Base-by-base conservation (phyloP, 1,139 yeast species). In the Geotrichum fermentans region DNA sequence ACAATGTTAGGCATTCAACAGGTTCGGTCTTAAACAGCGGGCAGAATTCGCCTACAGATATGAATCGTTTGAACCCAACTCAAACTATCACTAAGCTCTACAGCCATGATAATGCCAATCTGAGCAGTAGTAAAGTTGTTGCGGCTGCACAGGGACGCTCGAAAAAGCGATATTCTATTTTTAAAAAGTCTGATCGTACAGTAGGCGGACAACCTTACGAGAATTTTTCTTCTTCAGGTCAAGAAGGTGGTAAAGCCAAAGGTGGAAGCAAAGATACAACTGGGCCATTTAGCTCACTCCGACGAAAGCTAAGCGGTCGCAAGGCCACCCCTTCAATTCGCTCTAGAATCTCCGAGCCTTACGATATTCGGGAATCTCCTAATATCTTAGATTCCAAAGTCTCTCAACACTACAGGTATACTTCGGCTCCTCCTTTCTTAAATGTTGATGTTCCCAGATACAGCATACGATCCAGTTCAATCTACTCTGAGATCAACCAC, bases 401-500 rank as follows among this genome's bases (percentile, higher is more conserved):
- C 13, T 6, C 17, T 3, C 20, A 22, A 24, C 18, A 17, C 11
- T 40, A 45, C 22, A 37, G 40, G 26, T 45, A 39, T 20, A 32
- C 36, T 21, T 35, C 46, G 2, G 37, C 26, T 11, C 52, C 52
- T 20, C 52, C 52, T 4, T 40, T 50, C 2, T 14, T 50, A 17
- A 39, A 50, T n/a, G 32, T 50, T n/a, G 50, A 50, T 2, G 26
- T 50, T 2, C 50, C 52, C 1, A 37, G 29, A 16, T 24, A 16
- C 10, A 46, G 50, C n/a, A 18, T 50, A 3, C 17, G 50, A 6
- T 45, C 52, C 13, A 50, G 52, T 26, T 50, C 52, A 2, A 36
- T 50, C 8, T 50, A 46, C 26, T 46, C 50, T 6, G 46, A 42
- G 17, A 17, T 20, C 2, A 28, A 40, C 24, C 13, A 22, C 8